These are phyloP conservation scores for Chrysochromulina tobinii DNA, from an alignment of 78 protist species.

Conservation along the genomic window DNA sequence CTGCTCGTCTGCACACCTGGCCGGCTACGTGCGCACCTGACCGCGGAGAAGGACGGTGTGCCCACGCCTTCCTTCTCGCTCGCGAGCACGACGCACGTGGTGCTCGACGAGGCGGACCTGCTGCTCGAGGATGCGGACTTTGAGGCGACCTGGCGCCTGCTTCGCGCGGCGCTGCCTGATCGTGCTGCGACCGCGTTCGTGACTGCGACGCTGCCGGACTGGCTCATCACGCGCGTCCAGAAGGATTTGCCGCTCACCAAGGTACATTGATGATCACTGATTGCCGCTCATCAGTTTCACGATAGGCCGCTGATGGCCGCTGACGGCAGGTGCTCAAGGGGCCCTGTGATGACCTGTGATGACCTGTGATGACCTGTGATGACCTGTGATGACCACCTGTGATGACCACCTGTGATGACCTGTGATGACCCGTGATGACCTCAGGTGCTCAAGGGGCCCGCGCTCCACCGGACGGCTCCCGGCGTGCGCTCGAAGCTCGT, in stretches of 20 bases:
- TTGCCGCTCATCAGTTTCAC: no score
- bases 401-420: no score
- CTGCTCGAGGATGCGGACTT: neutral
- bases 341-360: no score
- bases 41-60: neutral
- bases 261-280: neutral
- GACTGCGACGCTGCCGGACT: neutral
- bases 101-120: slow-evolving; percentile 21
- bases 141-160: neutral
- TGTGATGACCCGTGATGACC: no score
- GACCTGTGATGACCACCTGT: no score
- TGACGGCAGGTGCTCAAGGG: no score
- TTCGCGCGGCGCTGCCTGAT: neutral
- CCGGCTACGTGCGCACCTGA: neutral
- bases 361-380: no score
- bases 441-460: neutral
- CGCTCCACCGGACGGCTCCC: neutral
- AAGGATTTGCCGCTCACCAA: neutral
- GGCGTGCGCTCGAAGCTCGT: neutral
- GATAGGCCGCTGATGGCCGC: no score
- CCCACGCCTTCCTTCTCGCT: neutral
- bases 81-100: neutral
- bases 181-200: neutral
- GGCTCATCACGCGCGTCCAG: neutral
- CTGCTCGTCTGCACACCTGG: neutral